Base-by-base conservation (phyloP, 2,329 filamentous ascomycete species). In the Alternaria gansuensis region DNA sequence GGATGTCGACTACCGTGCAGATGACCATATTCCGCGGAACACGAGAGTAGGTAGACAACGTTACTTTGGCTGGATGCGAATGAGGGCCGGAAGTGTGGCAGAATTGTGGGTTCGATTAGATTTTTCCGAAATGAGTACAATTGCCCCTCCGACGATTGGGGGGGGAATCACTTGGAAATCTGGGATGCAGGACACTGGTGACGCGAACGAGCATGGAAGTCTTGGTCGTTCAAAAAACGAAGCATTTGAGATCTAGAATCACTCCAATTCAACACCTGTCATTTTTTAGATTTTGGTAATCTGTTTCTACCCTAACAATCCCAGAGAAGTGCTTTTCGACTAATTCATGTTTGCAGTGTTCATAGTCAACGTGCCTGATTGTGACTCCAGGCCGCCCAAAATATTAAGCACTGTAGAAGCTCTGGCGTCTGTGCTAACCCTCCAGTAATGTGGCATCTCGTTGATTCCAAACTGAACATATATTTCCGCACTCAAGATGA, bases 31-130 rank as follows among this genome's bases (percentile, higher is more conserved):
- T 40, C 14, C 56, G 21, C 40, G 48, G 26, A 53, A 56, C 28
- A 23, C 56, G 6, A 34, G 59, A 31, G 14, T 57, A 21, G 48
- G 51, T 50, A 10, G 37, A 50, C 59, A 60, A 50, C 37, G 51
- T 28, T 62, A 55, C 44, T 62, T 53, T 48, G 59, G 56, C 4
- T 62, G 51, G 56, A 59, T 62, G 51, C 45, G 10, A 48, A 59
- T 59, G 40, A 51, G 21, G 28, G 37, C 26, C n/a, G 17, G 7
- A 50, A 34, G 36, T 11, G 39, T 54, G 29, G 58, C 54, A 41
- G 10, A 45, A 29, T 31, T 60, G 5, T 60, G 53, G 58, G 31
- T 17, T 17, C 21, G 21, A 50, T 44, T 60, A 21, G 43, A 44
- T 28, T 8, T 23, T 10, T 17, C 2, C 4, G 24, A 48, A 1